Percentiles rank a stretch among this genome's conserved stretches.
phyloP scores from a whole-genome alignment of 1,284 basidiomycete genomes.

The Polyporus tsugae region DNA sequence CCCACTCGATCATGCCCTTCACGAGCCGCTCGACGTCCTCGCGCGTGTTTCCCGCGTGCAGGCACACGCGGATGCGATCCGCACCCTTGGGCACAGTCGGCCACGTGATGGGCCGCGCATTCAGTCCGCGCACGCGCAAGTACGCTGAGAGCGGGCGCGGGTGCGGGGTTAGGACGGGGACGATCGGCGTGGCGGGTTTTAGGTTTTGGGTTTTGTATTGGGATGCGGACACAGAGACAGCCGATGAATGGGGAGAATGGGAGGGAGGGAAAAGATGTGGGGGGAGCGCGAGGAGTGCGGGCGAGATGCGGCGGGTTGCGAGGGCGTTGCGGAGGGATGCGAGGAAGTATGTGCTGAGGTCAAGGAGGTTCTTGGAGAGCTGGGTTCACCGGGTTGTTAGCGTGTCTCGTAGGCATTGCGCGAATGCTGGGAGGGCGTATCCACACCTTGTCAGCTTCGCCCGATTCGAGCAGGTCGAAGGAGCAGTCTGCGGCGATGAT shows the following conservation, averaged over 20 bases:
- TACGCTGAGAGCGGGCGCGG: slow-evolving; percentile 77
- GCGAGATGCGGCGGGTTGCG: slow-evolving; percentile 44
- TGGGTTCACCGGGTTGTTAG: slow-evolving; percentile 33
- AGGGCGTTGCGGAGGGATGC: slow-evolving; percentile 47
- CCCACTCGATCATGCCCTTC: slow-evolving; percentile 42
- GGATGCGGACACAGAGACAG: no score
- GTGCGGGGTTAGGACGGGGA: slow-evolving; percentile 82
- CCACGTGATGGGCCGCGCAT: slow-evolving; percentile 83
- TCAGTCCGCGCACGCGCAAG: slow-evolving; percentile 67
- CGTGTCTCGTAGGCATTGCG: slow-evolving; percentile 29
- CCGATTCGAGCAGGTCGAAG: slow-evolving; percentile 80
- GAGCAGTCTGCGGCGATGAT: slow-evolving; percentile 80
- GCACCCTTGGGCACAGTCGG: slow-evolving; percentile 87
- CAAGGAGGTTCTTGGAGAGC: slow-evolving; percentile 53
- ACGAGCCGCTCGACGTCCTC: slow-evolving; percentile 70
- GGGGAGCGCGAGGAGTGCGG: slow-evolving; percentile 53
- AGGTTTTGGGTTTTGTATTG: slow-evolving; percentile 16
- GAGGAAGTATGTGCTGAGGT: slow-evolving; percentile 51
- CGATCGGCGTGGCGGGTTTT: slow-evolving; percentile 69
- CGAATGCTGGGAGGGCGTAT: slow-evolving; percentile 37
- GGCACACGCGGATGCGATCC: slow-evolving; percentile 85
- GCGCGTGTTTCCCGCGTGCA: slow-evolving; percentile 78
- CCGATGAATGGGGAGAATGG: slow-evolving; percentile 5
- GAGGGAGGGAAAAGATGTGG: slow-evolving; percentile 40
- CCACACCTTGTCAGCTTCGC: slow-evolving; percentile 60